These are phyloP conservation scores for Coemansia asiatica DNA, from an alignment of 192 early-diverging fungal species.

Conservation along the genomic window DNA sequence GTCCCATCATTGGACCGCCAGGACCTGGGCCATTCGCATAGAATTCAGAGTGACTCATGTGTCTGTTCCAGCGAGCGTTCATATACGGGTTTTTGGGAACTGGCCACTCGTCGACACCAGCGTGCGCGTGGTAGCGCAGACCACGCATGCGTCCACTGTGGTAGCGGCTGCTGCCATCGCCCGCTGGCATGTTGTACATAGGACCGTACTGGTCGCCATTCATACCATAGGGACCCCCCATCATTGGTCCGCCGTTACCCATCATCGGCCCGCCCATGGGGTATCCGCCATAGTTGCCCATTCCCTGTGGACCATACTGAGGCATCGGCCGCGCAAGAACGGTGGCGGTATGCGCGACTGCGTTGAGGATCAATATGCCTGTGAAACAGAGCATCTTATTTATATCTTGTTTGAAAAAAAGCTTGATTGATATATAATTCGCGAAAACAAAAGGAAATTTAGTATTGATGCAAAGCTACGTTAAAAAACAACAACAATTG, in stretches of 20 bases:
- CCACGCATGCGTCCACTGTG: conserved; percentile 30
- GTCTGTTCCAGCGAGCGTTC: conserved; percentile 23
- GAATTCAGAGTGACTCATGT: conserved; percentile 14
- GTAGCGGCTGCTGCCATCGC: conserved; percentile 8
- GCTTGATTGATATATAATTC: too few species aligned
- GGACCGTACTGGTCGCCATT: conserved; percentile 15
- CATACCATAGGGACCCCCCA: conserved; percentile 36
- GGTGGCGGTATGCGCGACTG: conserved; percentile 8
- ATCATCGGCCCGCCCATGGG: conserved; percentile 22
- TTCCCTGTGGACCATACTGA: conserved; percentile 36
- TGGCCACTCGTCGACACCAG: conserved; percentile 40
- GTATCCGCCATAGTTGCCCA: conserved; percentile 11
- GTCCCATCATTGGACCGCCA: conserved; percentile 17
- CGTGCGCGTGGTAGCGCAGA: conserved; percentile 39
- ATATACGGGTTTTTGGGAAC: conserved; percentile 43
- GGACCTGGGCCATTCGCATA: conserved; percentile 11
- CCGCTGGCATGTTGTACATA: conserved; percentile 33
- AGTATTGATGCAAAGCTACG: not conserved
- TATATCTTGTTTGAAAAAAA: not conserved
- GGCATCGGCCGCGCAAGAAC: conserved; percentile 21
- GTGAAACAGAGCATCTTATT: conserved; percentile 9
- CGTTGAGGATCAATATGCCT: conserved; percentile 7
- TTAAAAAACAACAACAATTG: not conserved
- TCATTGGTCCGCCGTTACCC: conserved; percentile 20
- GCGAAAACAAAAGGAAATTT: too few species aligned